Conservation (phyloP, 257 asterid genomes). For the Solanum pennellii region DNA sequence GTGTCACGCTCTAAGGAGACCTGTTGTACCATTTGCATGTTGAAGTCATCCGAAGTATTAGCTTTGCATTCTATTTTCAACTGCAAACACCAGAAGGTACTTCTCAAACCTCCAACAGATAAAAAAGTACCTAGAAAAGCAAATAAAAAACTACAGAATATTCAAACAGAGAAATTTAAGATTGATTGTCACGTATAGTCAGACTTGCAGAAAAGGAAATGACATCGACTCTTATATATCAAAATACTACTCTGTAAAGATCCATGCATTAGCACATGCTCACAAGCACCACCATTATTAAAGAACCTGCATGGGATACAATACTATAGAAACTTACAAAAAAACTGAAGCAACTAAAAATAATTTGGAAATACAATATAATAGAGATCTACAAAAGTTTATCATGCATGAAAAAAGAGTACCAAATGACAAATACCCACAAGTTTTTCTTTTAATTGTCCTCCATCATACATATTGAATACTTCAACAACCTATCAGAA, state of each 20-base stretch:
- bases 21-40: conserved; percentile 47
- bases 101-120: background rate
- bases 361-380: background rate
- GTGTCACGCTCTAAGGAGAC: conserved; percentile 40
- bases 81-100: background rate
- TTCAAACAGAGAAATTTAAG: background rate
- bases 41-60: conserved; percentile 14
- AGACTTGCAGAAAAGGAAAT: background rate
- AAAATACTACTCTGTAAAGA: background rate
- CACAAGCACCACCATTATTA: background rate
- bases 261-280: background rate
- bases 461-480: background rate
- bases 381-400: background rate
- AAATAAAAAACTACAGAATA: background rate
- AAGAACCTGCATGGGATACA: background rate
- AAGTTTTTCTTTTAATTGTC: background rate
- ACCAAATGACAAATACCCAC: background rate
- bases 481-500: background rate
- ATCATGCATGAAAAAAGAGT: background rate
- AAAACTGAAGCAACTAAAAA: background rate
- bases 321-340: background rate
- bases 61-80: background rate
- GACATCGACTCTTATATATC: background rate
- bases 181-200: background rate
- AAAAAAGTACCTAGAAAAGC: background rate